phyloP scores from a whole-genome alignment of 176 grass and related monocot species.

The Oryza brachyantha region DNA sequence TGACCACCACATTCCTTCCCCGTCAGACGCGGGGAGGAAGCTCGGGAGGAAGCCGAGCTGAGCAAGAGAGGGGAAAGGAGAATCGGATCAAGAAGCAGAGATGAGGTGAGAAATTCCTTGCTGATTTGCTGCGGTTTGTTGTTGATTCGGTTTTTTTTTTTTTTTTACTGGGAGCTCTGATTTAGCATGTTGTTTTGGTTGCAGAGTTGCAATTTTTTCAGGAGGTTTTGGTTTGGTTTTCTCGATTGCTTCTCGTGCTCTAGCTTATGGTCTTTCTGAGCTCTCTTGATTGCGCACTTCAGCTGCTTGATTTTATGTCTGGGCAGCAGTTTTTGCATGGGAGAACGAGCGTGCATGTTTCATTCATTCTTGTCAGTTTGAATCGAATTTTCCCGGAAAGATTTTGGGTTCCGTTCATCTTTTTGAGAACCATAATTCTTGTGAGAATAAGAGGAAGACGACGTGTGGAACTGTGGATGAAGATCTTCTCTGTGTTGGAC shows the following conservation, averaged over 20 bases:
- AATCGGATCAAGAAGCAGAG: not conserved
- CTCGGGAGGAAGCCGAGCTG: not conserved
- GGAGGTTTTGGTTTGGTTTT: not conserved
- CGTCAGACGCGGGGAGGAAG: not conserved
- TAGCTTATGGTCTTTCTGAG: not conserved
- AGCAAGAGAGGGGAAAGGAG: not conserved
- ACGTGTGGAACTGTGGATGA: not conserved
- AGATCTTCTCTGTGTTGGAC: not conserved
- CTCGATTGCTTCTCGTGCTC: not conserved
- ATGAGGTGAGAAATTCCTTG: slow-evolving; percentile 11
- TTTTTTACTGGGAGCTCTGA: not conserved
- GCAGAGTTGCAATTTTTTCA: not conserved
- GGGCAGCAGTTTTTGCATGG: not conserved
- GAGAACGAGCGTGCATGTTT: not conserved
- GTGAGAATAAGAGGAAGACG: not conserved
- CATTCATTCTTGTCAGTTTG: not conserved
- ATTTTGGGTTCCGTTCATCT: not conserved
- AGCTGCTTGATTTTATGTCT: not conserved
- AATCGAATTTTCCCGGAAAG: not conserved
- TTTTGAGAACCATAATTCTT: not conserved
- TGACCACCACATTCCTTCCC: slow-evolving; percentile 28
- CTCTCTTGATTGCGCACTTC: not conserved
- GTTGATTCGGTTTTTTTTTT: not conserved
- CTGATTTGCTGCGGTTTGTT: not conserved
- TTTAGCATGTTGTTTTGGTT: not conserved